A percentile compares a stretch with the other conserved stretches of the same genome.
phyloP scores from a whole-genome alignment of 1,284 basidiomycete genomes.

The Golubevia sp. region DNA sequence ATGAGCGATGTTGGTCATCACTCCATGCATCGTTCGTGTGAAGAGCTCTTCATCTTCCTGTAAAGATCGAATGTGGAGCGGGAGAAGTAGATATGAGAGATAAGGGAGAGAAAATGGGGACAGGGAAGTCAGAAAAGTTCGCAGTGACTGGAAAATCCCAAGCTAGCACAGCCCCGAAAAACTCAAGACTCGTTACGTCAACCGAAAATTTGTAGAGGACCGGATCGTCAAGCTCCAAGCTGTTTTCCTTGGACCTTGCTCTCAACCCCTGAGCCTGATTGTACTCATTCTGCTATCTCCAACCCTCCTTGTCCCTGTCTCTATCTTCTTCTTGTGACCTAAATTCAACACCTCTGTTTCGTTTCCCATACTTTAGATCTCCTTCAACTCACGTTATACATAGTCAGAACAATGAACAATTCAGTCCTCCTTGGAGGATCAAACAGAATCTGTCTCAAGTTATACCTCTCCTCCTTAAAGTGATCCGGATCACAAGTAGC shows the following conservation, averaged over 20 bases:
- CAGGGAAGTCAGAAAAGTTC: too few relatives aligned
- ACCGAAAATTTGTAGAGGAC: too few relatives aligned
- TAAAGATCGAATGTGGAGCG: neutral
- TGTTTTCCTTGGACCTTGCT: too few relatives aligned
- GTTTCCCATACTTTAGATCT: too few relatives aligned
- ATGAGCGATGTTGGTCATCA: constrained; percentile 48
- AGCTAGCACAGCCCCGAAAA: neutral
- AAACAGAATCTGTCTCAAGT: constrained; percentile 49
- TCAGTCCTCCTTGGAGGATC: constrained; percentile 51
- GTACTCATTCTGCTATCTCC: too few relatives aligned
- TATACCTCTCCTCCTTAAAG: constrained; percentile 41
- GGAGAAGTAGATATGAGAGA: constrained; percentile 2
- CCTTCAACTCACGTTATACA: constrained; percentile 48
- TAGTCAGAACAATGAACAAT: constrained; percentile 56
- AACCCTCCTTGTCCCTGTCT: too few relatives aligned
- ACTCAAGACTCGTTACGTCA: neutral
- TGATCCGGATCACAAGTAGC: constrained; percentile 34
- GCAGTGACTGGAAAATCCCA: too few relatives aligned
- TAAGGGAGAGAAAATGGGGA: neutral
- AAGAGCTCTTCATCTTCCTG: constrained; percentile 26
- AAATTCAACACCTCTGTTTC: too few relatives aligned
- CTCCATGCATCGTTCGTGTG: constrained; percentile 54
- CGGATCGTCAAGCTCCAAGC: too few relatives aligned
- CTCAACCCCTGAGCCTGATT: too few relatives aligned
- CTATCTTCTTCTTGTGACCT: too few relatives aligned